Conservation (phyloP, 768 basidiomycete species). For the Phaffia australis region DNA sequence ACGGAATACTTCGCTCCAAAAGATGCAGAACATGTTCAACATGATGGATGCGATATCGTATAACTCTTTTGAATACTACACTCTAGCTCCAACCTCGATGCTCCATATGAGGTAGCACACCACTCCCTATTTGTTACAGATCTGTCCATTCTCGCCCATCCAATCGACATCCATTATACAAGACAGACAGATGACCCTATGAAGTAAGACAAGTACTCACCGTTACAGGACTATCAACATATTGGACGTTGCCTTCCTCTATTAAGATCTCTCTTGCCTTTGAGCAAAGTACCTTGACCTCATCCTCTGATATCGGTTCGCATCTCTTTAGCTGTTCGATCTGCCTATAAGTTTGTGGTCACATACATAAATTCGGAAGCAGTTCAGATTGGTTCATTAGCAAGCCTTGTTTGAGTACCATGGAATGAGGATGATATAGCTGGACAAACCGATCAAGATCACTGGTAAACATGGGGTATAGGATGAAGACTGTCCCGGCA, state of each 20-base stretch:
- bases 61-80: background rate
- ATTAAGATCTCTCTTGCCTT: constrained; percentile 94
- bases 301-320: constrained; percentile 88
- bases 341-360: constrained; percentile 49
- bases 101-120: no score
- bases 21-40: background rate
- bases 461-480: background rate
- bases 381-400: background rate
- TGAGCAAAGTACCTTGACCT: constrained; percentile 87
- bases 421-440: background rate
- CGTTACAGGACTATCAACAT: constrained; percentile 90
- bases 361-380: background rate
- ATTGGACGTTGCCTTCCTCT: constrained; percentile 95
- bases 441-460: constrained; percentile 9
- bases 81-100: background rate
- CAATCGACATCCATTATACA: background rate
- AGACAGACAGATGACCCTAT: background rate
- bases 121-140: background rate
- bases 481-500: no score
- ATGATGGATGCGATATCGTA: no score
- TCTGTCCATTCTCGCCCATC: background rate
- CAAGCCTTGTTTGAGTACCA: background rate
- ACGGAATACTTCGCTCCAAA: background rate
- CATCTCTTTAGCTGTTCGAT: constrained; percentile 88
- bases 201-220: constrained; percentile 30